Evolutionary conservation across 768 basidiomycete genomes (phyloP).

Genomic region (Termitomyces sp.): DNA sequence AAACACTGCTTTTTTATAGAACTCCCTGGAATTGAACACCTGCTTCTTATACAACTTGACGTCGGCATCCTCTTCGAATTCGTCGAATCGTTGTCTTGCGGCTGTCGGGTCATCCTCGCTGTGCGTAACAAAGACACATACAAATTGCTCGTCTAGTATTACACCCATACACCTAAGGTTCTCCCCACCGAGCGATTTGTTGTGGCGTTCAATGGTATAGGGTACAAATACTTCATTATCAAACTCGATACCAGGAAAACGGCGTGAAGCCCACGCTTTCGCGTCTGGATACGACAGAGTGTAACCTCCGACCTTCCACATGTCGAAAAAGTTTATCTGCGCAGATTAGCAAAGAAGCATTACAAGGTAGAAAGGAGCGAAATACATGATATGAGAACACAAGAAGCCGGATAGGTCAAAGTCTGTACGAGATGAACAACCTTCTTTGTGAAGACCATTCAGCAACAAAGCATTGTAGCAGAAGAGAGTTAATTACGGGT

Average conservation of each 20-base stretch:
- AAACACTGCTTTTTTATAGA: background rate
- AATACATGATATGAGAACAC: background rate
- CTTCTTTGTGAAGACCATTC: too few relatives aligned
- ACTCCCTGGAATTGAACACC: background rate
- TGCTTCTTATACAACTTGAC: background rate
- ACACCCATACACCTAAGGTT: background rate
- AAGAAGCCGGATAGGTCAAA: too few relatives aligned
- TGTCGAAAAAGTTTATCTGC: background rate
- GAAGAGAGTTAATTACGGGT: too few relatives aligned
- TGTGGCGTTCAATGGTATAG: background rate
- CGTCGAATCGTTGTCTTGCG: background rate
- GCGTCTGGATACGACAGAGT: background rate
- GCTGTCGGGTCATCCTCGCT: background rate
- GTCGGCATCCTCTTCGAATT: background rate
- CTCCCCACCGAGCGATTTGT: background rate
- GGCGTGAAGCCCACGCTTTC: background rate
- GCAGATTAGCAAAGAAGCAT: background rate
- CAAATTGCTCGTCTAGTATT: background rate
- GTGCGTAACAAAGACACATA: background rate
- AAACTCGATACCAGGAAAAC: background rate
- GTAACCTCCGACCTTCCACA: background rate
- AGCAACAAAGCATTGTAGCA: too few relatives aligned
- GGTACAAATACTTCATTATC: background rate
- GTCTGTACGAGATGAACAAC: too few relatives aligned
- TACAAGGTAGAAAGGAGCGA: background rate